Conservation (phyloP, 805 yeast genomes). For the Komagataella pseudopastoris region DNA sequence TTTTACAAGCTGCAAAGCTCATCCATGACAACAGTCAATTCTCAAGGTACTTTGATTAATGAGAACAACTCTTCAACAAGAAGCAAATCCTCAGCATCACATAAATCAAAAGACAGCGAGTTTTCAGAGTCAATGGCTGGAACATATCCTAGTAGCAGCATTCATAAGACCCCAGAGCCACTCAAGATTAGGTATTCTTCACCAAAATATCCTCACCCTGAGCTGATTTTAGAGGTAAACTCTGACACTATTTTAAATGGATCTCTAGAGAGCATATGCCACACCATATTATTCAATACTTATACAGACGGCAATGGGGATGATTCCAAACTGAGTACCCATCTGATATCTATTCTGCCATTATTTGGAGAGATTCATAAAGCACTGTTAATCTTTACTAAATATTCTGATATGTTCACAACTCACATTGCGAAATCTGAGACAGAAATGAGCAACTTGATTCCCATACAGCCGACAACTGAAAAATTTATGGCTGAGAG, state of each 20-base stretch:
- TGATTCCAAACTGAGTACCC: slow-evolving; percentile 18
- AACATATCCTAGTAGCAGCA: not conserved
- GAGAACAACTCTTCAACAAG: not conserved
- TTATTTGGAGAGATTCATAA: slow-evolving; percentile 32
- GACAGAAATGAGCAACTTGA: not conserved
- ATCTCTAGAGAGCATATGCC: slow-evolving; percentile 62
- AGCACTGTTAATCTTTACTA: slow-evolving; percentile 27
- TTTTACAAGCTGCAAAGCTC: not conserved
- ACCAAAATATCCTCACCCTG: slow-evolving; percentile 48
- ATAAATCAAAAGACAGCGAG: not conserved
- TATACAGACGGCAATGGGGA: slow-evolving; percentile 18
- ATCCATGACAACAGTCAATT: not conserved
- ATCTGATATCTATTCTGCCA: slow-evolving; percentile 40
- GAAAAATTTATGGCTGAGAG: slow-evolving; percentile 34
- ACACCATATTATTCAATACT: slow-evolving; percentile 49
- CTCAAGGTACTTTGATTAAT: not conserved
- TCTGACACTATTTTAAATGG: slow-evolving; percentile 35
- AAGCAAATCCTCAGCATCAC: not conserved
- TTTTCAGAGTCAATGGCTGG: not conserved
- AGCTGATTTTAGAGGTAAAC: slow-evolving; percentile 32
- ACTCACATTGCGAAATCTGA: not conserved
- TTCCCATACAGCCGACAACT: slow-evolving; percentile 15
- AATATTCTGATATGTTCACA: slow-evolving; percentile 15
- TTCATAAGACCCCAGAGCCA: not conserved
- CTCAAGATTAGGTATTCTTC: slow-evolving; percentile 18